Evolutionary conservation across 768 basidiomycete genomes (phyloP).

Genomic region (Botryobasidium botryosum): DNA sequence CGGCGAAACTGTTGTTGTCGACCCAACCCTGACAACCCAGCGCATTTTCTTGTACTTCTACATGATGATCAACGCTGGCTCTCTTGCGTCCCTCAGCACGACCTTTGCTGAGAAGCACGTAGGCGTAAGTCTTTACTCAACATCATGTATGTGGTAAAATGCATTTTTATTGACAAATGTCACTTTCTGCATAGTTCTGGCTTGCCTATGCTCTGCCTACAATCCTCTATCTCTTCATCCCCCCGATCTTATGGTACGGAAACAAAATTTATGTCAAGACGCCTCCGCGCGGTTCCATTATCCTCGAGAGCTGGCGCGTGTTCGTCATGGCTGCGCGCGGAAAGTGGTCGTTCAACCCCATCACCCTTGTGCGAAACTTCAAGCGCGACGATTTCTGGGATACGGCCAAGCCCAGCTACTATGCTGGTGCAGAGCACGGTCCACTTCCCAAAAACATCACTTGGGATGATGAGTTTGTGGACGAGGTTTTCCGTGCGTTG

Average conservation of each 20-base stretch:
- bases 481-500: conserved; percentile 18
- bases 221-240: conserved; percentile 15
- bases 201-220: conserved; percentile 17
- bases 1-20: conserved; percentile 18
- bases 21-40: conserved; percentile 18
- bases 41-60: conserved; percentile 11
- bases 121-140: no score
- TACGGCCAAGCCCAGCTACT: conserved; percentile 34
- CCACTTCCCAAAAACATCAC: conserved; percentile 15
- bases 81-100: conserved; percentile 18
- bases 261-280: conserved; percentile 36
- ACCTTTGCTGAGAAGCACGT: conserved; percentile 16
- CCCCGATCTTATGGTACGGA: conserved; percentile 39
- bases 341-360: conserved; percentile 26
- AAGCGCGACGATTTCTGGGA: conserved; percentile 59
- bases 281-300: conserved; percentile 47
- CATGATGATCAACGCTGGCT: conserved; percentile 18
- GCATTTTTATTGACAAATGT: no score
- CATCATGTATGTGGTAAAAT: no score
- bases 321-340: conserved; percentile 29
- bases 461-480: conserved; percentile 17
- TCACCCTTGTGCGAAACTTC: conserved; percentile 31
- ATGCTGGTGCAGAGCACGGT: conserved; percentile 4
- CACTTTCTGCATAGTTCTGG: no score
- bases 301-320: conserved; percentile 22